Percentiles rank a stretch among this genome's conserved stretches.
Conservation (phyloP, 2,329 filamentous ascomycete genomes). For the Paecilomyces formosus region DNA sequence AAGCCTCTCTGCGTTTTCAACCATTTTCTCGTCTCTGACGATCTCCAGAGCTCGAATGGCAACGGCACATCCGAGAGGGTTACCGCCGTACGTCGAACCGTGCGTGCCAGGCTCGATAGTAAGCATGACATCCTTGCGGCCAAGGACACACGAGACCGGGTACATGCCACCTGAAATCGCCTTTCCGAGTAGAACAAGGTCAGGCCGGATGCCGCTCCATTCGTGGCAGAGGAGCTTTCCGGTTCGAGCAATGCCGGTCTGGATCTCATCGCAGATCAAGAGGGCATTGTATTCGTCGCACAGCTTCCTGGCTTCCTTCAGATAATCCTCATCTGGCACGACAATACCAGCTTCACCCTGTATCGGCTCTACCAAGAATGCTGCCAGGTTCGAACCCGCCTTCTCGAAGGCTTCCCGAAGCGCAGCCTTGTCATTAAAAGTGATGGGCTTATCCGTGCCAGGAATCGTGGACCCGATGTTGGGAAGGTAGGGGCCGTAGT, state of each 20-base stretch:
- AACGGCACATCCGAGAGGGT: conserved; percentile 89
- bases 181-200: conserved; percentile 91
- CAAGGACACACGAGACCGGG: conserved; percentile 89
- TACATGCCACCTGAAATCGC: conserved; percentile 98
- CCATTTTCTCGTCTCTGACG: conserved; percentile 83
- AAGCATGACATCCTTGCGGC: conserved; percentile 85
- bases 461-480: conserved; percentile 73
- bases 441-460: conserved; percentile 66
- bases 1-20: conserved; percentile 70
- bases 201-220: conserved; percentile 92
- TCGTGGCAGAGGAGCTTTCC: conserved; percentile 90
- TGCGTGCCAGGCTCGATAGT: conserved; percentile 95
- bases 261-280: conserved; percentile 96
- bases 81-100: conserved; percentile 96
- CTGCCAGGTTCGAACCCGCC: conserved; percentile 78
- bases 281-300: conserved; percentile 95
- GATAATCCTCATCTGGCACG: conserved; percentile 84
- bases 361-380: conserved; percentile 92
- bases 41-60: conserved; percentile 93
- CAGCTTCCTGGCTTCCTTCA: conserved; percentile 68
- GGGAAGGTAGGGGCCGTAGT: conserved; percentile 94
- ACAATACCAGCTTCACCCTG: conserved; percentile 97
- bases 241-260: conserved; percentile 93
- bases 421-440: conserved; percentile 78
- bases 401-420: conserved; percentile 70